A percentile compares a stretch with the other conserved stretches of the same genome.
Conservation (phyloP, 176 grass and related monocot genomes). For the Aegilops sharonensis region DNA sequence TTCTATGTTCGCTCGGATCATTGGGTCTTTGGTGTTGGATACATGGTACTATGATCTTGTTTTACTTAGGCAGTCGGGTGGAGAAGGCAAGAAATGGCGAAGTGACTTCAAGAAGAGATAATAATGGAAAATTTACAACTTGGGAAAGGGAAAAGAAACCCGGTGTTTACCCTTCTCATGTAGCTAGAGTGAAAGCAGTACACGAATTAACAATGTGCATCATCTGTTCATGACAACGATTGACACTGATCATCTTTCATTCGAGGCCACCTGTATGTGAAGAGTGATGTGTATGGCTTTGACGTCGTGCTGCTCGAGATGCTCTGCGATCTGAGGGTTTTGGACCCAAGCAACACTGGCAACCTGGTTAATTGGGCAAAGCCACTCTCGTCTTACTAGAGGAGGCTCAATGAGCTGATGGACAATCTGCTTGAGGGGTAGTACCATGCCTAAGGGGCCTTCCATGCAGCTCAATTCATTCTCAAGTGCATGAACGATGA, state of each 20-base stretch:
- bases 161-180: no score
- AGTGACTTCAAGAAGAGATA: no score
- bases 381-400: slow-evolving; percentile 51
- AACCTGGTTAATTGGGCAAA: slow-evolving; percentile 69
- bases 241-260: slow-evolving; percentile 1
- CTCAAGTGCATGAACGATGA: slow-evolving; percentile 66
- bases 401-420: slow-evolving; percentile 68
- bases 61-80: no score
- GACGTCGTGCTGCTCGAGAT: slow-evolving; percentile 77
- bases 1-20: no score
- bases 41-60: no score
- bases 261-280: slow-evolving; percentile 84
- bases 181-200: no score
- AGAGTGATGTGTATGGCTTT: slow-evolving; percentile 85
- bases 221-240: neutral
- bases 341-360: slow-evolving; percentile 42
- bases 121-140: no score
- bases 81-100: no score
- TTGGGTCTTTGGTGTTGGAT: no score
- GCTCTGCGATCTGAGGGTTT: slow-evolving; percentile 54
- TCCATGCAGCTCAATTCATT: slow-evolving; percentile 57
- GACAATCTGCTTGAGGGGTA: slow-evolving; percentile 63
- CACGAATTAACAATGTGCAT: neutral
- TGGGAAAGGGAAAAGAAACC: no score
- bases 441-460: slow-evolving; percentile 54